Conservation (phyloP, 1,284 basidiomycete species). For the Malassezia obtusa region DNA sequence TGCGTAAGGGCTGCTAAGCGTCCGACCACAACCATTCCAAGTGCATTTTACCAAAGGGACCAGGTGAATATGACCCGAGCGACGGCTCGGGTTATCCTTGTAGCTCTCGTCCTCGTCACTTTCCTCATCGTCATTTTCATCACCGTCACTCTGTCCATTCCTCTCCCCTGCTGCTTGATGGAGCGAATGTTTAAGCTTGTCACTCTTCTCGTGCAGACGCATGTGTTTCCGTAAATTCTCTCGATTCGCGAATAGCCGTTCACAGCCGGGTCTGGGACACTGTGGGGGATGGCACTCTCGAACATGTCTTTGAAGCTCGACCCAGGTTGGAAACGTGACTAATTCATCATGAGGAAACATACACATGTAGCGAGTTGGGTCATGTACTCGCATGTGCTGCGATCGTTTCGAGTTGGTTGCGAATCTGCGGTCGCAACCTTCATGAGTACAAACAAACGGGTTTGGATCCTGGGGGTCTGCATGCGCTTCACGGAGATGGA, state of each 20-base stretch:
- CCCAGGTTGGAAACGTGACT: slow-evolving; percentile 12
- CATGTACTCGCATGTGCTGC: slow-evolving; percentile 11
- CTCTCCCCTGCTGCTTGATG: too few relatives aligned
- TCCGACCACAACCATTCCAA: slow-evolving; percentile 13
- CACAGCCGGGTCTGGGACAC: slow-evolving; percentile 3
- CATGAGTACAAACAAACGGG: slow-evolving; percentile 1
- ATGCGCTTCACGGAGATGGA: slow-evolving; percentile 11
- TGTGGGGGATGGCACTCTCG: slow-evolving; percentile 12
- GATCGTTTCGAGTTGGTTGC: slow-evolving; percentile 8
- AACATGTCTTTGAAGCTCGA: slow-evolving; percentile 12
- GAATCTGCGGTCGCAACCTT: slow-evolving; percentile 9
- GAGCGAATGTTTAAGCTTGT: too few relatives aligned
- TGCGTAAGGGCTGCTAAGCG: slow-evolving; percentile 5
- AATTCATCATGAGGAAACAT: neutral
- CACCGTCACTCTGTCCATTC: neutral
- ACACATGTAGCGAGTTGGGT: slow-evolving; percentile 10
- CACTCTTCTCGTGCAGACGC: neutral
- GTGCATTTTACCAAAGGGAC: too few relatives aligned
- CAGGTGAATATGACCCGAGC: too few relatives aligned
- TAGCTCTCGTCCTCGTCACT: neutral
- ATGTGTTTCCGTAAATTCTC: slow-evolving; percentile 11
- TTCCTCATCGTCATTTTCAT: neutral
- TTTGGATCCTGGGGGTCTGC: neutral
- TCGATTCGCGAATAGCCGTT: slow-evolving; percentile 7
- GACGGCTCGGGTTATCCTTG: too few relatives aligned